A percentile compares a stretch with the other conserved stretches of the same genome.
Conservation (phyloP, 2,329 filamentous ascomycete species). For the Microcyclosporella mali region DNA sequence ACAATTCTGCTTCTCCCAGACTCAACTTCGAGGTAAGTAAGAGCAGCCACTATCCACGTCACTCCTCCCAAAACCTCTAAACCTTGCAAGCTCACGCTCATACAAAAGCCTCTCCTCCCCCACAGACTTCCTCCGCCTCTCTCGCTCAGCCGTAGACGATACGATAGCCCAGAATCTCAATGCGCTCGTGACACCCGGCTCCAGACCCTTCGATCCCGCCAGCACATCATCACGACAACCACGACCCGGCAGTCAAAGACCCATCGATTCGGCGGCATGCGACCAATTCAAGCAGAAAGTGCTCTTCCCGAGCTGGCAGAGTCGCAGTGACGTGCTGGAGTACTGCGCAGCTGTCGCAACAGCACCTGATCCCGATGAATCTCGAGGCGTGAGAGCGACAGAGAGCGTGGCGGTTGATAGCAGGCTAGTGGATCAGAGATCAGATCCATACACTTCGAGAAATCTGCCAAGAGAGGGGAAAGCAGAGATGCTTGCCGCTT, state of each 20-base stretch:
- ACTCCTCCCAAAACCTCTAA: slow-evolving; percentile 4
- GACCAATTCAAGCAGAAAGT: slow-evolving; percentile 66
- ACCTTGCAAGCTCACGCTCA: slow-evolving; percentile 26
- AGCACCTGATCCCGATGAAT: slow-evolving; percentile 77
- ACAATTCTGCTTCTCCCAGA: slow-evolving; percentile 49
- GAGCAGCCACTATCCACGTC: too few species aligned
- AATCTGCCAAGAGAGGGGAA: slow-evolving; percentile 75
- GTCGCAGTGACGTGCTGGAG: slow-evolving; percentile 71
- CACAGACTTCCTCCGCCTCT: slow-evolving; percentile 83
- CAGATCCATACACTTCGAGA: slow-evolving; percentile 84
- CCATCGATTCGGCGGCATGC: slow-evolving; percentile 60
- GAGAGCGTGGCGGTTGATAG: slow-evolving; percentile 56
- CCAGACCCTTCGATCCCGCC: slow-evolving; percentile 67
- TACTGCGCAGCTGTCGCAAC: slow-evolving; percentile 88
- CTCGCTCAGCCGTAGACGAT: slow-evolving; percentile 80
- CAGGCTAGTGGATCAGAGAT: slow-evolving; percentile 50
- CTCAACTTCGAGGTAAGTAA: slow-evolving; percentile 45
- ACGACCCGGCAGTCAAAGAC: slow-evolving; percentile 41
- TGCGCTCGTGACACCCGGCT: slow-evolving; percentile 70
- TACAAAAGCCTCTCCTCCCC: slow-evolving; percentile 19
- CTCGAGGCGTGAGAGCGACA: slow-evolving; percentile 64
- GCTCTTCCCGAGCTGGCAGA: slow-evolving; percentile 84
- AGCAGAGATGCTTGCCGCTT: slow-evolving; percentile 68
- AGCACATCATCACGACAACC: slow-evolving; percentile 63
- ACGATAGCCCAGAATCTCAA: slow-evolving; percentile 91